A percentile compares a stretch with the other conserved stretches of the same genome.
Conservation (phyloP, 148 eudicot genomes). For the Cornus suecica region DNA sequence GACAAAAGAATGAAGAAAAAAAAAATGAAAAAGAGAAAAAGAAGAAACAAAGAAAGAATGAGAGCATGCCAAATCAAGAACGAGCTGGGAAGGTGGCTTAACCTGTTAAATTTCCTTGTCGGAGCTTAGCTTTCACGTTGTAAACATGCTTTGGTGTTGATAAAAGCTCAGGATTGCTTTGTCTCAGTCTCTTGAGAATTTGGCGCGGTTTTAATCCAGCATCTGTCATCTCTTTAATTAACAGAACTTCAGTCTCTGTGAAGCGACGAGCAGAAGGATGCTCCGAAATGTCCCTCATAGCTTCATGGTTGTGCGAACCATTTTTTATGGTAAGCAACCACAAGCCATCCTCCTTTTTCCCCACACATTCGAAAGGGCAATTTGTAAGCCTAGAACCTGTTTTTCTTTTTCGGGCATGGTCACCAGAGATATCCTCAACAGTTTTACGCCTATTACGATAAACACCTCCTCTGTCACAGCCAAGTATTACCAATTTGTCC, state of each 20-base stretch:
- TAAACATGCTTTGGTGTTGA: constrained; percentile 74
- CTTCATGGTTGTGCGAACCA: constrained; percentile 71
- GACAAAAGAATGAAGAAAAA: neutral
- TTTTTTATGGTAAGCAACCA: constrained; percentile 60
- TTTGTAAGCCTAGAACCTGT: constrained; percentile 53
- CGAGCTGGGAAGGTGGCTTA: neutral
- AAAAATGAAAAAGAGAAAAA: neutral
- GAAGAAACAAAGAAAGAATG: neutral
- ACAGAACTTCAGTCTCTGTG: constrained; percentile 55
- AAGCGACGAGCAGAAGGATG: constrained; percentile 75
- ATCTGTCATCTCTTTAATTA: constrained; percentile 28
- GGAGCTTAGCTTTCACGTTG: constrained; percentile 64
- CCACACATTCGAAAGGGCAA: constrained; percentile 68
- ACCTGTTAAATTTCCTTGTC: constrained; percentile 53
- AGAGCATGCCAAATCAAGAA: constrained; percentile 10
- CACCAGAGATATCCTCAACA: constrained; percentile 39
- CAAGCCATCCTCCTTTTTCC: constrained; percentile 55
- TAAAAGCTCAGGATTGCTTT: constrained; percentile 62
- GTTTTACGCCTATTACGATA: constrained; percentile 40
- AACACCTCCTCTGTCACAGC: constrained; percentile 77
- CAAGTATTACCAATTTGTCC: constrained; percentile 55
- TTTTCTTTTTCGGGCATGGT: constrained; percentile 44
- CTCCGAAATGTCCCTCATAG: constrained; percentile 61
- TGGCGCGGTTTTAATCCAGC: constrained; percentile 65
- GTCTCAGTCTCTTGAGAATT: constrained; percentile 57